Conservation (phyloP, 176 grass and related monocot species). For the Olyra latifolia region DNA sequence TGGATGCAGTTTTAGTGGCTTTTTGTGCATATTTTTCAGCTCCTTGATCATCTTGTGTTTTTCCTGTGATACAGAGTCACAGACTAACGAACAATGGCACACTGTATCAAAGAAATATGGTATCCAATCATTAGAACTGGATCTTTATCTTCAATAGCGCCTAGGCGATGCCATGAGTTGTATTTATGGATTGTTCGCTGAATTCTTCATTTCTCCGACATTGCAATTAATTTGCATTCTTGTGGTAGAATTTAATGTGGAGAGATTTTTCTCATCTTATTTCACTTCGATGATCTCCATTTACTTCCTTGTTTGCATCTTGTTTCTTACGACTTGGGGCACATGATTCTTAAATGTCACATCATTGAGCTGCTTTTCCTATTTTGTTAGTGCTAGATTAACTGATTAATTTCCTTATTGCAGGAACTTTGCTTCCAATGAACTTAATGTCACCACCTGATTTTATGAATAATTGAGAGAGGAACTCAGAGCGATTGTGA, state of each 20-base stretch:
- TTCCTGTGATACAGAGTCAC: neutral
- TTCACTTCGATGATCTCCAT: neutral
- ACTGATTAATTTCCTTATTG: neutral
- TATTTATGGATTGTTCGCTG: constrained; percentile 2
- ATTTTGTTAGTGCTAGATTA: constrained; percentile 1
- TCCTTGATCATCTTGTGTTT: constrained; percentile 3
- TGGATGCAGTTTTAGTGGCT: neutral
- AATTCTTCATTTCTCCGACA: neutral
- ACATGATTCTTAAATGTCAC: neutral
- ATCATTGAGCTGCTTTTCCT: constrained; percentile 9
- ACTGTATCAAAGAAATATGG: neutral
- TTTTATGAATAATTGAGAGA: constrained; percentile 5
- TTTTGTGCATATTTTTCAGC: neutral
- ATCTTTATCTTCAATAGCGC: neutral
- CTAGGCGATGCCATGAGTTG: constrained; percentile 2
- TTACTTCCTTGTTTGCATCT: neutral
- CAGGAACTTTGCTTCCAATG: constrained; percentile 29
- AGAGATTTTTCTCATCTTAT: neutral
- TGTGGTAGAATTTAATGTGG: constrained; percentile 14
- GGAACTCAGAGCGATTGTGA: constrained; percentile 11
- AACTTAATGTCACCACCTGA: neutral
- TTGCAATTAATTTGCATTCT: constrained; percentile 34
- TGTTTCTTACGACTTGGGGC: neutral
- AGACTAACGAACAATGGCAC: neutral
- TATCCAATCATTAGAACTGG: neutral